Evolutionary conservation across 176 grass and related monocot species (phyloP), one percentile per base, ranked within the genome.

Genomic region (Cenchrus americanus): DNA sequence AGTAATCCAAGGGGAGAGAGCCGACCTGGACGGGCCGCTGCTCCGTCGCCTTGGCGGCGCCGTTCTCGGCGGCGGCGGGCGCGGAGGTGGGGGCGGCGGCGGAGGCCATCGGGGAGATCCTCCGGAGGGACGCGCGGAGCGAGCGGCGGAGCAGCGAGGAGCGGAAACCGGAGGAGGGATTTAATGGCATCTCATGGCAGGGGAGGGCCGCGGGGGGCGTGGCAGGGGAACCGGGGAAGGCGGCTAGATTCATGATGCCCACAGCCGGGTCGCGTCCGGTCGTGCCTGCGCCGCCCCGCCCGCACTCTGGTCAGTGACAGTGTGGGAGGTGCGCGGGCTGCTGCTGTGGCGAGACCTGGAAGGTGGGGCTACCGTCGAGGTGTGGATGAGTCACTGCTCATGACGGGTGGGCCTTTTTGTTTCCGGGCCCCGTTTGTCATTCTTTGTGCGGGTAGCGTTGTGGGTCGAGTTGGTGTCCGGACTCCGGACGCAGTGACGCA

Each of bases 141-240:
- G 79, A 82, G 86, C 83, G 75, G 83, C 86, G 51, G 49, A 88
- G 83, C 10, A 61, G 74, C 37, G 43, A 69, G 69, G 74, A 79
- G 44, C 62, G 9, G 80, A 53, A 19, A 40, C 53, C 48, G 52
- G 77, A 5, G 78, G 43, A 46, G 78, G 83, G 62, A 54, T 78
- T 78, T 83, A 92, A 80, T 48, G 83, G 83, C 90, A 92, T 92
- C 80, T 79, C 86, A 89, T 86, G 80, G 34, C 62, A 47, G 21
- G 44, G 68, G 42, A 46, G 13, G 27, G 61, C 17, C 10, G 70
- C 8, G 43, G 43, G 43, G n/a, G 74, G 64, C 37, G 78, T 72
- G 90, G 68, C 32, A 12, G 51, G 32, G 27, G n/a, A 8, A 57
- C 48, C 53, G 6, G 58, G 32, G 17, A 40, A 17, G 42, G 52